A percentile compares a stretch with the other conserved stretches of the same genome.
Conservation (phyloP, 306 rosid genomes). For the Lathyrus aphaca region DNA sequence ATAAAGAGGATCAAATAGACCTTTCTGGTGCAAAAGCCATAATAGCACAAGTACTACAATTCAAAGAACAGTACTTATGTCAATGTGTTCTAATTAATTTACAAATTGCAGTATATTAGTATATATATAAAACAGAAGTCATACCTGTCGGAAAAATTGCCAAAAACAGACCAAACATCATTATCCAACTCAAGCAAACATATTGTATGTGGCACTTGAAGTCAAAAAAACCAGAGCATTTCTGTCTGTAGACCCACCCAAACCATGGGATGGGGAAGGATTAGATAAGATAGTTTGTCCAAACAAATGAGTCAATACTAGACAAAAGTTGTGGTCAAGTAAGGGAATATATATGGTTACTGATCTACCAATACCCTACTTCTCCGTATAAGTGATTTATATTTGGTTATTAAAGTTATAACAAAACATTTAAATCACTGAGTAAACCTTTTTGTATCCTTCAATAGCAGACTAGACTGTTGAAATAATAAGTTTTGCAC, state of each 20-base stretch:
- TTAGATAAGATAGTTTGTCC: conserved; percentile 29
- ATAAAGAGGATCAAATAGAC: conserved; percentile 86
- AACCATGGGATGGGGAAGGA: conserved; percentile 8
- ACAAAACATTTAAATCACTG: conserved; percentile 6
- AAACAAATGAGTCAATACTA: conserved; percentile 16
- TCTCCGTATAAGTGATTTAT: background rate
- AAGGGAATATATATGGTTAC: background rate
- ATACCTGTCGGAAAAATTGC: conserved; percentile 81
- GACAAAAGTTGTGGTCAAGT: background rate
- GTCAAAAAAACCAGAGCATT: conserved; percentile 84
- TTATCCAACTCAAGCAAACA: conserved; percentile 83
- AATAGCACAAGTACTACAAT: conserved; percentile 69
- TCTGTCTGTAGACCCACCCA: conserved; percentile 53
- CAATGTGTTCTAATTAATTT: conserved; percentile 19
- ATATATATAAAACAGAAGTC: conserved; percentile 23
- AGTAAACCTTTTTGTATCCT: conserved; percentile 8
- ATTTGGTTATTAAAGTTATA: background rate
- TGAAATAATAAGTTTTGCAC: background rate
- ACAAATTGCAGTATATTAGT: background rate
- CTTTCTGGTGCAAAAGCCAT: conserved; percentile 85
- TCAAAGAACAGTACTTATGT: conserved; percentile 38
- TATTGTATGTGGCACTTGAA: conserved; percentile 89
- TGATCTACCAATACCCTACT: conserved; percentile 10
- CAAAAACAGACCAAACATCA: conserved; percentile 76
- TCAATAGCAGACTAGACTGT: conserved; percentile 20